Evolutionary conservation across 2,329 filamentous ascomycete species (phyloP).

Genomic region (Elsinoe perseae): DNA sequence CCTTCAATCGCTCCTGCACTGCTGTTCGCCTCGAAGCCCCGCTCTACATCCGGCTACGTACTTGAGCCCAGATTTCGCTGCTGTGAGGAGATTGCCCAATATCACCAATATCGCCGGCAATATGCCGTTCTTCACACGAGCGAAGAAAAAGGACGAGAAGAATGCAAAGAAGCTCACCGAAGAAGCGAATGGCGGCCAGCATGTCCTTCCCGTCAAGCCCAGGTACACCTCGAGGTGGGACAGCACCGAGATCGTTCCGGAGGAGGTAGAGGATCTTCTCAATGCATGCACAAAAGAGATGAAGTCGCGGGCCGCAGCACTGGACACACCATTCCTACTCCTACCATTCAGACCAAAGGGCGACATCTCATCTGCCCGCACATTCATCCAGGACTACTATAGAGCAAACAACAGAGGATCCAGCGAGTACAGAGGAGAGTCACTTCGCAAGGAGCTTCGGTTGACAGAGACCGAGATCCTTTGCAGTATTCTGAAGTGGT

Average conservation of each 20-base stretch:
- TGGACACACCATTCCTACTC: slow-evolving; percentile 86
- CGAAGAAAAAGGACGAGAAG: slow-evolving; percentile 66
- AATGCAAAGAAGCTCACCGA: slow-evolving; percentile 51
- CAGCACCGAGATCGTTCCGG: slow-evolving; percentile 71
- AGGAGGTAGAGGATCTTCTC: slow-evolving; percentile 84
- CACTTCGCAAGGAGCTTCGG: slow-evolving; percentile 74
- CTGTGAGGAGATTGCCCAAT: not conserved
- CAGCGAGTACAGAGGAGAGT: slow-evolving; percentile 54
- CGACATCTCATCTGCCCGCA: slow-evolving; percentile 83
- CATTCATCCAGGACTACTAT: slow-evolving; percentile 90
- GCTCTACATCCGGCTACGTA: not conserved
- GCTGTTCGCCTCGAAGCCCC: not conserved
- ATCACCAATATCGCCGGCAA: not conserved
- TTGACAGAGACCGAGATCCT: slow-evolving; percentile 80
- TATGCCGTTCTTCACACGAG: slow-evolving; percentile 54
- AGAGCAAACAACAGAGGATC: slow-evolving; percentile 56
- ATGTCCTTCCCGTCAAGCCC: slow-evolving; percentile 57
- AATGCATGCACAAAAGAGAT: slow-evolving; percentile 80
- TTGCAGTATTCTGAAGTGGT: slow-evolving; percentile 94
- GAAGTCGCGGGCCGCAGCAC: slow-evolving; percentile 72
- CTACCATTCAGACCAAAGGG: slow-evolving; percentile 90
- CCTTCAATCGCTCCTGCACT: slow-evolving; percentile 6
- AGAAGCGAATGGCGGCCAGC: slow-evolving; percentile 40
- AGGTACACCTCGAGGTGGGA: slow-evolving; percentile 81
- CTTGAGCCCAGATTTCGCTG: not conserved